Conservation (phyloP, 345 rosid species). For the Bretschneidera sinensis region DNA sequence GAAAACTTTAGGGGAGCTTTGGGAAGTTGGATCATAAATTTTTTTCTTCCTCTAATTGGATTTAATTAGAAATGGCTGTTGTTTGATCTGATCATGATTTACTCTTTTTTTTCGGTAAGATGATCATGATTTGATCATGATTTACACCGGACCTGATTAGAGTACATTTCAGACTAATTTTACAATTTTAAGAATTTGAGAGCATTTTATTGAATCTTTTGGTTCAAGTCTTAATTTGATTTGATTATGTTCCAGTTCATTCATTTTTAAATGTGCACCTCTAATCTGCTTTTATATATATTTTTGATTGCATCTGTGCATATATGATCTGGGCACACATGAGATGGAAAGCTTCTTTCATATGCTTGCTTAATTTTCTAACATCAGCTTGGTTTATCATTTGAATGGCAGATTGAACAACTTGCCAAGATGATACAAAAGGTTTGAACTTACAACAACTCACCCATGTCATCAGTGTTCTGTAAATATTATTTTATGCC, state of each 20-base stretch:
- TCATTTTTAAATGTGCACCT: too few relatives aligned
- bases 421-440: constrained; percentile 51
- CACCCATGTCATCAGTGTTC: neutral
- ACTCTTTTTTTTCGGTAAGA: too few relatives aligned
- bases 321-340: too few relatives aligned
- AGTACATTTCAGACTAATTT: neutral
- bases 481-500: constrained; percentile 1
- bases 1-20: neutral
- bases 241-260: too few relatives aligned
- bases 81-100: neutral
- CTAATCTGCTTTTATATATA: too few relatives aligned
- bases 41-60: neutral
- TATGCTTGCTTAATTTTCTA: neutral
- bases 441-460: constrained; percentile 32
- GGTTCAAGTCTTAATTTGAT: too few relatives aligned
- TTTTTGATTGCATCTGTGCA: too few relatives aligned
- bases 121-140: neutral
- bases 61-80: neutral
- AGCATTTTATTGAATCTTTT: too few relatives aligned
- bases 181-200: neutral
- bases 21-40: neutral
- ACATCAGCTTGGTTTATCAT: constrained; percentile 14
- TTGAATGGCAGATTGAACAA: constrained; percentile 47
- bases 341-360: neutral
- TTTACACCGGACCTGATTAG: neutral